Evolutionary conservation across 768 basidiomycete genomes (phyloP), one percentile per base, ranked within the genome.

Genomic region (Termitomyces sp.): DNA sequence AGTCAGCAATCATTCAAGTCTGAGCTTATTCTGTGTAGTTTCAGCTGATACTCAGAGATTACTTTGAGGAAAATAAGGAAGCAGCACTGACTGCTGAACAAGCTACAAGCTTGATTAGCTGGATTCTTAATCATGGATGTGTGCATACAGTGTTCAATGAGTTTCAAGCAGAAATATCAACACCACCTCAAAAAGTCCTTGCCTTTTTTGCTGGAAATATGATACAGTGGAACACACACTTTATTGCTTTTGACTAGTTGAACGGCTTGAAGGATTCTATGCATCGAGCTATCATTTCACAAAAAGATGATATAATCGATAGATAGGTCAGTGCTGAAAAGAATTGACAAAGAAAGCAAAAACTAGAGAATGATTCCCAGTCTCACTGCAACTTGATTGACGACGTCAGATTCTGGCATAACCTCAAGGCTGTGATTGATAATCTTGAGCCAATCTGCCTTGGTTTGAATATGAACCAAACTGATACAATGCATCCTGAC

Each of bases 401-500:
- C 44, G 57, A 64, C 55, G 35, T 56, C 9, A 46, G 32, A 0
- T 68, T 67, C 55, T 70, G 67, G 68, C 33, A 33, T 32, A 49
- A 48, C 5, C 57, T 70, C 28, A 59, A 68, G 41, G 18, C 58
- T 44, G 60, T 67, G 2, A 53, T 68, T 43, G 68, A 67, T 43
- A 65, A 69, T 36, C 61, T 72, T n/a, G 65, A 71, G 23, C 70
- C 70, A 2, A 70, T 71, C 23, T 71, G 68, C 51, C 61, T 69
- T 49, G 65, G 67, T 2, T 46, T 61, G 14, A 71, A 71, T 40
- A 65, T 50, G 56, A 56, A 58, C 23, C 23, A 23, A 23, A 23
- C 23, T 23, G 23, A 23, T 23, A 23, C 23, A 23, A 23, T 23
- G 23, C 23, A 2, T 23, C 23, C 23, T 23, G 23, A 23, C 2